These are phyloP conservation scores for Salix suchowensis DNA, from an alignment of 345 rosid species.

Conservation along the genomic window DNA sequence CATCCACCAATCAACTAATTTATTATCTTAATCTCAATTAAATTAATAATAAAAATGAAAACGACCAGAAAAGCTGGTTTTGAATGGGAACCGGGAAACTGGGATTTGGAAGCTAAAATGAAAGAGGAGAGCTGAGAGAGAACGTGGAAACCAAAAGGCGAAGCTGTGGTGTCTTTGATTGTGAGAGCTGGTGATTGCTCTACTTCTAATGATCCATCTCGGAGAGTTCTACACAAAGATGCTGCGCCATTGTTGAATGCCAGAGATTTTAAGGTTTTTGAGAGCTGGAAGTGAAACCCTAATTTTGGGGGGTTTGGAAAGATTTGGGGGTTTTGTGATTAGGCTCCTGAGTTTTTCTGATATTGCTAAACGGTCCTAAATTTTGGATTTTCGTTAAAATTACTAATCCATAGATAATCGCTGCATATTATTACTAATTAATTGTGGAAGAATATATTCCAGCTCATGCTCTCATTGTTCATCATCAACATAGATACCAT, in stretches of 20 bases:
- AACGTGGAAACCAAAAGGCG: conserved; percentile 67
- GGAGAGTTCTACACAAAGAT: conserved; percentile 61
- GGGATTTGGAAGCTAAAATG: conserved; percentile 69
- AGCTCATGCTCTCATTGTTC: too few relatives aligned
- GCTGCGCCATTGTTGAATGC: conserved; percentile 63
- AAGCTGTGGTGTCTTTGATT: conserved; percentile 54
- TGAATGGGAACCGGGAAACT: conserved; percentile 46
- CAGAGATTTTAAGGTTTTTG: neutral
- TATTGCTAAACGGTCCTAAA: neutral
- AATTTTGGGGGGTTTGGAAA: neutral
- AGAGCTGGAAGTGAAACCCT: conserved; percentile 20
- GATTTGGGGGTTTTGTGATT: conserved; percentile 1
- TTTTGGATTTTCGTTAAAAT: neutral
- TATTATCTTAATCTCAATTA: neutral
- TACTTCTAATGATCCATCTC: conserved; percentile 82
- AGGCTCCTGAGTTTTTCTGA: neutral
- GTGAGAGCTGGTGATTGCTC: conserved; percentile 77
- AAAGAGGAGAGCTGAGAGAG: conserved; percentile 54
- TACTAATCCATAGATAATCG: neutral
- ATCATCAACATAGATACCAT: too few relatives aligned
- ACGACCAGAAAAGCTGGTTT: too few relatives aligned
- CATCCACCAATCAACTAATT: neutral
- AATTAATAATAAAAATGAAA: neutral
- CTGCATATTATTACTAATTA: too few relatives aligned
- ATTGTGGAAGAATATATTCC: too few relatives aligned